Evolutionary conservation across 495 filamentous ascomycete genomes (phyloP), one percentile per base, ranked within the genome.

Genomic region (Penicillium manginii): DNA sequence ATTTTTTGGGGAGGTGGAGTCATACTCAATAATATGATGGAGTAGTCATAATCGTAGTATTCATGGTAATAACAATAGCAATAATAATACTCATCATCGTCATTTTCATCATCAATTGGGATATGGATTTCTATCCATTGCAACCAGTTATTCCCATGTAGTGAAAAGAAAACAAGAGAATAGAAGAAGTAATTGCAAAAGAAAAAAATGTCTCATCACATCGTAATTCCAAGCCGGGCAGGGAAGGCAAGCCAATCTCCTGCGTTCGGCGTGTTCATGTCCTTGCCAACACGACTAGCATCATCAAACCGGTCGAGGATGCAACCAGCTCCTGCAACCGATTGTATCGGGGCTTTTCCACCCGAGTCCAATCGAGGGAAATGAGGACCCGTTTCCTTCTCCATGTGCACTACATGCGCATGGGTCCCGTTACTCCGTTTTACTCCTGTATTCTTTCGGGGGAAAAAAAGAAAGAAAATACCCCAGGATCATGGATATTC

Each of bases 401-500:
- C 21, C 45, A 47, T 47, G 45, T 26, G 45, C 45, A 47, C 21
- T 9, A 29, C 45, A 47, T 14, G 21, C 21, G 45, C 45, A 47
- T 47, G 45, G 21, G n/a, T n/a, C 22, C 42, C 45, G 21, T 47
- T 23, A 47, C 21, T 47, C 45, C 45, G 21, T 47, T 47, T 47
- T 47, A 19, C 45, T 26, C 21, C 18, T 32, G 39, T 54, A 18
- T 23, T 18, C 42, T 54, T 42, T 29, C 39, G 18, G 37, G 21
- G 35, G 3, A 40, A 8, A 48, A 46, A 21, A 37, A 18, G 17
- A 31, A 14, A 35, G n/a, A n/a, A 56, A 45, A 26, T 58, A 17
- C 29, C 37, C 37, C 23, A 35, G 26, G 23, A 47, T 59, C 56
- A 35, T 63, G 48, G 46, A 52, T 48, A 40, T 63, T 49, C 56